Evolutionary conservation across 371 early-diverging fungal species (phyloP).

Genomic region (Parasitella parasitica): DNA sequence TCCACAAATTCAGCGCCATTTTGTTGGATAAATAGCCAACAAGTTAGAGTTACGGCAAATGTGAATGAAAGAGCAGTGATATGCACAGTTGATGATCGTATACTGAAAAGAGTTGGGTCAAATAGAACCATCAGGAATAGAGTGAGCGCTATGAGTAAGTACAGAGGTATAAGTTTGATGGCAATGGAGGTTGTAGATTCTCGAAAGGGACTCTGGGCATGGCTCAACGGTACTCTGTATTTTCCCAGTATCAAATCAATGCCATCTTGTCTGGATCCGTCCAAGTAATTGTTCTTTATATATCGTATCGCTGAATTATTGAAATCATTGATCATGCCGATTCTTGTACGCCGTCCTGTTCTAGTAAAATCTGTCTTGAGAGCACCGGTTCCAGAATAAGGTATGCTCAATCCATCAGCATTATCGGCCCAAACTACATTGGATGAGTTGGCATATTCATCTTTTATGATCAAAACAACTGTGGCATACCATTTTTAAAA

Average conservation of each 20-base stretch:
- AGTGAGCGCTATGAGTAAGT: slow-evolving; percentile 18
- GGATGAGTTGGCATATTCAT: not conserved
- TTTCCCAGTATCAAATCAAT: slow-evolving; percentile 80
- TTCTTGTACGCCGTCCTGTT: slow-evolving; percentile 82
- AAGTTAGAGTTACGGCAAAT: slow-evolving; percentile 29
- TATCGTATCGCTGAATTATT: slow-evolving; percentile 83
- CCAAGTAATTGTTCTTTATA: slow-evolving; percentile 88
- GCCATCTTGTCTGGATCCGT: slow-evolving; percentile 88
- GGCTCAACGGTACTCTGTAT: slow-evolving; percentile 47
- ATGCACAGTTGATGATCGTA: slow-evolving; percentile 27
- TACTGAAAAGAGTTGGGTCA: slow-evolving; percentile 17
- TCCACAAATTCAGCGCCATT: slow-evolving; percentile 42
- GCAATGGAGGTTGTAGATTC: slow-evolving; percentile 8
- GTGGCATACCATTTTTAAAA: not conserved
- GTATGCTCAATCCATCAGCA: slow-evolving; percentile 94
- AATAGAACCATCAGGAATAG: slow-evolving; percentile 28
- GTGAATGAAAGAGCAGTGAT: slow-evolving; percentile 31
- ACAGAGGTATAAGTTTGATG: slow-evolving; percentile 23
- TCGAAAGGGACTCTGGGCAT: slow-evolving; percentile 31
- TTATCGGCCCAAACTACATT: slow-evolving; percentile 95
- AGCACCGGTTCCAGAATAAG: slow-evolving; percentile 98
- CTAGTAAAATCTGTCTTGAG: slow-evolving; percentile 97
- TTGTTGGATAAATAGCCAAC: slow-evolving; percentile 39
- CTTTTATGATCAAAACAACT: not conserved
- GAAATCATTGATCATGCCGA: slow-evolving; percentile 82